phyloP scores from a whole-genome alignment of 2,329 filamentous ascomycete species.

The Neofusicoccum cordaticola region DNA sequence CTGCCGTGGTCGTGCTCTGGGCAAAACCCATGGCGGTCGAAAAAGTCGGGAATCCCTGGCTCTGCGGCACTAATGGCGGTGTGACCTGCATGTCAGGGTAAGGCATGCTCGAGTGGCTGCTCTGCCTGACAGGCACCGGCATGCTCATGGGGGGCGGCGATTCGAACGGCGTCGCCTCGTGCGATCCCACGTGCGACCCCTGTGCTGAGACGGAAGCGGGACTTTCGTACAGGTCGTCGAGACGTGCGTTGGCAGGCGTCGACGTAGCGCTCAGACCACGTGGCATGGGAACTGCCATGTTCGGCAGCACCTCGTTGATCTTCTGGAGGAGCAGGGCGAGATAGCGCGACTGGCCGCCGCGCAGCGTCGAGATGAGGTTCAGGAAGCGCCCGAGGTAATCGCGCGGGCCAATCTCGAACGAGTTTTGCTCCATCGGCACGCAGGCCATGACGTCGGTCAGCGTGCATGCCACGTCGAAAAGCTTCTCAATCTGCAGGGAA shows the following conservation, averaged over 20 bases:
- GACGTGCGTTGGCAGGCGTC: constrained; percentile 23
- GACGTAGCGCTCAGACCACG: constrained; percentile 25
- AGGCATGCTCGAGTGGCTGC: constrained; percentile 15
- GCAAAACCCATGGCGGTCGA: constrained; percentile 16
- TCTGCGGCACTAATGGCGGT: constrained; percentile 16
- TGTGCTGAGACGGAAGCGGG: constrained; percentile 16
- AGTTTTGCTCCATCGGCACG: constrained; percentile 53
- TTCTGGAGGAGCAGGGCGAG: constrained; percentile 74
- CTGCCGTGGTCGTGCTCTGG: constrained; percentile 7
- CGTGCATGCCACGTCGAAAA: constrained; percentile 72
- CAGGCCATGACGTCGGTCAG: constrained; percentile 70
- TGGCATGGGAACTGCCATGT: constrained; percentile 32
- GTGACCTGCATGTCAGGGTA: constrained; percentile 18
- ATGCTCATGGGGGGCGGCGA: constrained; percentile 17
- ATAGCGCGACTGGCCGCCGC: constrained; percentile 74
- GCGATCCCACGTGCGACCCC: constrained; percentile 17
- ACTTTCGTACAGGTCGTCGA: constrained; percentile 20
- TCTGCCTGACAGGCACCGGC: constrained; percentile 15
- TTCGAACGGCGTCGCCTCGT: constrained; percentile 18
- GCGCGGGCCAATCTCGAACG: constrained; percentile 65
- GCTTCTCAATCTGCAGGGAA: constrained; percentile 64
- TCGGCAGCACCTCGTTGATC: constrained; percentile 67
- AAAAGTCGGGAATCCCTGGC: constrained; percentile 14
- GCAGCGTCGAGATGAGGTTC: constrained; percentile 65
- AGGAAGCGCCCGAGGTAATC: constrained; percentile 70